Base-by-base conservation (phyloP, 768 basidiomycete genomes). In the Suillus fuscotomentosus region DNA sequence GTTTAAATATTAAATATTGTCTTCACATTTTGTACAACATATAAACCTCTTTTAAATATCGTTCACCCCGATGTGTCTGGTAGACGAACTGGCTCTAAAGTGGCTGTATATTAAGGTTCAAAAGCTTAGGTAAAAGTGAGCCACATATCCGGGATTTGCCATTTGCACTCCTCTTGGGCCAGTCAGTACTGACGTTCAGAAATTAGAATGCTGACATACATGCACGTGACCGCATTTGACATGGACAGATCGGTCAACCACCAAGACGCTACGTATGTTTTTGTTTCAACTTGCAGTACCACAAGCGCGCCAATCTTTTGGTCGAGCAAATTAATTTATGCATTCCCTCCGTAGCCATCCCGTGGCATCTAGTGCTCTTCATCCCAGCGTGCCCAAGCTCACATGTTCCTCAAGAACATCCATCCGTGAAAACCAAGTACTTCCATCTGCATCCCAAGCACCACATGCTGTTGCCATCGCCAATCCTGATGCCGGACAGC, bases 391-490 rank as follows among this genome's bases (percentile, higher is more conserved):
- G 73, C 75, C 74, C 66, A 69, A 76, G 72, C 67, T 67, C 43
- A 41, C 67, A 34, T 65, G 62, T 70, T 75, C 79, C 71, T 80
- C 80, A 76, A 79, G 82, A 73, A 79, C 78, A 76, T 73, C 78
- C n/a, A 67, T 71, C 84, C 70, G 74, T 80, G 85, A 27, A 27
- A 51, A 3, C 14, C 15, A 27, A 51, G 14, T 3, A 51, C 36
- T 38, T 2, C 24, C 24, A 27, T 24, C 15, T 51, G 13, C 22
- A 11, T 7, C 13, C 13, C 6, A 24, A 24, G 48, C 14, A 3
- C 14, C 7, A 13, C 13, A 7, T 47, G 3, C n/a, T 13, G 47
- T 47, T 11, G 11, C 10, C 3, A 20, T 47, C n/a, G n/a, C 47
- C 24, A 24, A 50, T 27, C 2, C 1, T 15, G 51, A 10, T 5